phyloP scores from a whole-genome alignment of 768 basidiomycete species.

The Leucocoprinus birnbaumii region DNA sequence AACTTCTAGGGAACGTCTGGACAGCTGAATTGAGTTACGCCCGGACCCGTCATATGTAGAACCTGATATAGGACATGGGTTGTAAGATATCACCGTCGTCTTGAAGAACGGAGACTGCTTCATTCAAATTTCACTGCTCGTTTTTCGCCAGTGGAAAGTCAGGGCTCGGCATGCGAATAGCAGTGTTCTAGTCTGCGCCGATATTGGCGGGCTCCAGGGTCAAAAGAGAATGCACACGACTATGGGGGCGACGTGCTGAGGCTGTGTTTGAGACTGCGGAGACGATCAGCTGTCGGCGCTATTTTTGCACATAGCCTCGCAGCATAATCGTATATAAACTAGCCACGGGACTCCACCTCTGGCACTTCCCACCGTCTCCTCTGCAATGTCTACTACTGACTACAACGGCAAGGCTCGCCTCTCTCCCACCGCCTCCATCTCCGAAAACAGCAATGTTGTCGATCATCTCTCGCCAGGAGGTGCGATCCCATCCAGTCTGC shows the following conservation, averaged over 20 bases:
- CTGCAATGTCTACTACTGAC: conserved; percentile 19
- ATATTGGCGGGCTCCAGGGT: too few species aligned
- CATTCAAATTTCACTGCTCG: too few species aligned
- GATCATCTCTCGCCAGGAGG: conserved; percentile 70
- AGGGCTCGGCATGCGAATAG: background rate
- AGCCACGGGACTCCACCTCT: background rate
- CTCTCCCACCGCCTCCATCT: conserved; percentile 34
- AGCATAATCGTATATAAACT: background rate
- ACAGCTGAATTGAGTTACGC: too few species aligned
- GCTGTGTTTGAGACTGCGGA: conserved; percentile 11
- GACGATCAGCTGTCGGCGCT: background rate
- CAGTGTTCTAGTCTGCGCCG: background rate
- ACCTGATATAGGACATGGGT: too few species aligned
- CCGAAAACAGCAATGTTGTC: conserved; percentile 60
- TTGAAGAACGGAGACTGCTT: too few species aligned
- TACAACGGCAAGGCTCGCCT: conserved; percentile 53
- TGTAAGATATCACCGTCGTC: too few species aligned
- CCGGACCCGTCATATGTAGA: background rate
- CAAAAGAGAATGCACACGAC: too few species aligned
- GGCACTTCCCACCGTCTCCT: background rate
- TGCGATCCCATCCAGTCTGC: conserved; percentile 27
- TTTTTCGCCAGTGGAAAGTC: too few species aligned
- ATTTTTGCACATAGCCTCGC: background rate
- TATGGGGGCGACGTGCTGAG: background rate
- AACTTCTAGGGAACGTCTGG: background rate